A percentile compares a stretch with the other conserved stretches of the same genome.
These are phyloP conservation scores for Chalaropsis ovoidea DNA, from an alignment of 2,329 filamentous ascomycete species.

Conservation along the genomic window DNA sequence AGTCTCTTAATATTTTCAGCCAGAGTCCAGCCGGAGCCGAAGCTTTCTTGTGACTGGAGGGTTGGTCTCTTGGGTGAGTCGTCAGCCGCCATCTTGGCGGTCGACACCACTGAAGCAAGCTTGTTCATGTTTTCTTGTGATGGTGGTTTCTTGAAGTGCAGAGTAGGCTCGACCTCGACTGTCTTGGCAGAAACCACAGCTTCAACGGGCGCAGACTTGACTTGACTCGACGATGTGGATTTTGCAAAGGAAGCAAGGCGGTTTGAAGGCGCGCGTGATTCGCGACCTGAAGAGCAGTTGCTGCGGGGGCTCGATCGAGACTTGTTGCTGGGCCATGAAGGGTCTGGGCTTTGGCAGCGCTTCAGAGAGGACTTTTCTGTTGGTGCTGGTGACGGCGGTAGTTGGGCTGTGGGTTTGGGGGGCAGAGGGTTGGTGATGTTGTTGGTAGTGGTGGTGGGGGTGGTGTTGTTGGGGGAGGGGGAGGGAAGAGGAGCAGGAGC, in stretches of 20 bases:
- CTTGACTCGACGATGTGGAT: conserved; percentile 12
- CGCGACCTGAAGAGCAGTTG: conserved; percentile 5
- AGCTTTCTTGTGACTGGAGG: conserved; percentile 11
- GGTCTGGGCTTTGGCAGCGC: conserved; percentile 18
- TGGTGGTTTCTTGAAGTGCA: neutral
- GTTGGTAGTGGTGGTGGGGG: too few species aligned
- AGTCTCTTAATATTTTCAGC: conserved; percentile 57
- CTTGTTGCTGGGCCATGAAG: conserved; percentile 18
- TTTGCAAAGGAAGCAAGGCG: conserved; percentile 20
- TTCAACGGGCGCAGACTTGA: conserved; percentile 18
- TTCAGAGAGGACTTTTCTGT: conserved; percentile 18
- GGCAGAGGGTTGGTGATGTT: neutral
- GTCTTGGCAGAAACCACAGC: conserved; percentile 16
- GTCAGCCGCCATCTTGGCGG: conserved; percentile 7
- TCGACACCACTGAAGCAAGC: conserved; percentile 13
- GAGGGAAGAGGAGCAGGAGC: conserved; percentile 12
- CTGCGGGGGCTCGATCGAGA: conserved; percentile 14
- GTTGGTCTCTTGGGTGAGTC: conserved; percentile 5
- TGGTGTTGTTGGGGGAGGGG: neutral
- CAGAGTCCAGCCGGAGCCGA: conserved; percentile 13
- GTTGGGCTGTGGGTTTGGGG: conserved; percentile 1
- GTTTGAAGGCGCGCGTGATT: conserved; percentile 17
- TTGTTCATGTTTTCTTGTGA: conserved; percentile 15
- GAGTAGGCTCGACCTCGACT: conserved; percentile 15
- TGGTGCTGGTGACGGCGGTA: conserved; percentile 16